Conservation (phyloP, 768 basidiomycete genomes). For the Termitomyces sp. region DNA sequence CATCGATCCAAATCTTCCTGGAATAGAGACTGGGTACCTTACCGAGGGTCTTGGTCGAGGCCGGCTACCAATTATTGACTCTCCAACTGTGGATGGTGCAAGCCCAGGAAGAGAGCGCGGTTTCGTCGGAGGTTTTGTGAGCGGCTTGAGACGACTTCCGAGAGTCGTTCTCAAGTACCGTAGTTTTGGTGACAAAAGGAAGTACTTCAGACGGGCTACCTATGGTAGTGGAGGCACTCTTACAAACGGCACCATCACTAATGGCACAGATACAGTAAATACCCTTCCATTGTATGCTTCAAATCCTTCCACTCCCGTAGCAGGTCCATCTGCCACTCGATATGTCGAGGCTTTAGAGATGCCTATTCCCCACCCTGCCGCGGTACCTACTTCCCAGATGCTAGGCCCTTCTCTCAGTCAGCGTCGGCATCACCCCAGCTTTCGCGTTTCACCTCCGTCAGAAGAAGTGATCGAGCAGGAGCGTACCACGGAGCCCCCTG, state of each 20-base stretch:
- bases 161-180: conserved; percentile 28
- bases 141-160: conserved; percentile 31
- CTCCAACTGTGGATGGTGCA: not conserved
- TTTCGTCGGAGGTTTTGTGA: conserved; percentile 35
- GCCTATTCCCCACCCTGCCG: conserved; percentile 22
- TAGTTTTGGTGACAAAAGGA: conserved; percentile 18
- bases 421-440: conserved; percentile 23
- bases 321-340: conserved; percentile 28
- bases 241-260: conserved; percentile 9
- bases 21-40: conserved; percentile 11
- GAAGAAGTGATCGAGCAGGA: conserved; percentile 22
- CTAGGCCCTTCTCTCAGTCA: conserved; percentile 17
- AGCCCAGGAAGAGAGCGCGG: conserved; percentile 17
- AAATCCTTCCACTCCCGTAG: conserved; percentile 33
- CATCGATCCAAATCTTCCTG: conserved; percentile 18
- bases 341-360: conserved; percentile 31
- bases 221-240: conserved; percentile 24
- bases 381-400: conserved; percentile 6
- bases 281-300: conserved; percentile 33
- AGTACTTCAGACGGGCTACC: conserved; percentile 18
- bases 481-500: conserved; percentile 18
- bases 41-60: conserved; percentile 15
- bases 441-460: conserved; percentile 29
- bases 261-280: conserved; percentile 25
- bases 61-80: not conserved